Percentiles rank a stretch among this genome's conserved stretches.
phyloP scores from a whole-genome alignment of 2,329 filamentous ascomycete species.

The Aspergillus melleus region DNA sequence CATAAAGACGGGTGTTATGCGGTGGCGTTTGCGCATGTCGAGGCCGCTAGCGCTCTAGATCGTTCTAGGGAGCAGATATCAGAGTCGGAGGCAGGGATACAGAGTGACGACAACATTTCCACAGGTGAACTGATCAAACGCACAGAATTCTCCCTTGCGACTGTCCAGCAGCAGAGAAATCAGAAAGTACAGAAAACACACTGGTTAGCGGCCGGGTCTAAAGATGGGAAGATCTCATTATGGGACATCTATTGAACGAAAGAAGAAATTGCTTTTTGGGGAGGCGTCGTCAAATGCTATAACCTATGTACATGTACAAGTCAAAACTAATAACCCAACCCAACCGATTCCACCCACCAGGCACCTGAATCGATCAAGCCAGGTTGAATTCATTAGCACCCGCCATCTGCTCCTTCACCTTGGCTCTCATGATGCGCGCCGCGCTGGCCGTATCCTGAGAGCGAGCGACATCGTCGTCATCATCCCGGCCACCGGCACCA shows the following conservation, averaged over 20 bases:
- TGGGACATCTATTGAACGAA: conserved; percentile 81
- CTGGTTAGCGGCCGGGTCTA: conserved; percentile 87
- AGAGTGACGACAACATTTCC: no score
- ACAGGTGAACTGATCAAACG: no score
- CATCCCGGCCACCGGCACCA: conserved; percentile 19
- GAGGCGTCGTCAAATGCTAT: conserved; percentile 14
- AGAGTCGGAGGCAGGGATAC: not conserved
- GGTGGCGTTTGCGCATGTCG: conserved; percentile 64
- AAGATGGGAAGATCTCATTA: conserved; percentile 91
- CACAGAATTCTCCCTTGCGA: conserved; percentile 34
- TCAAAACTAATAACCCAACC: not conserved
- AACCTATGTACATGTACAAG: conserved; percentile 17
- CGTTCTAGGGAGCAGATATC: not conserved
- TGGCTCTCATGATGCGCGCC: conserved; percentile 54
- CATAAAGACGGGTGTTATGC: conserved; percentile 86
- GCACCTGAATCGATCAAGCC: conserved; percentile 39
- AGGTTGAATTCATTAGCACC: conserved; percentile 61
- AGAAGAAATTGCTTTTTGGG: conserved; percentile 1
- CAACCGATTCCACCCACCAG: conserved; percentile 4
- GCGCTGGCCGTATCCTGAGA: conserved; percentile 46
- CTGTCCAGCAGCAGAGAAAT: conserved; percentile 64
- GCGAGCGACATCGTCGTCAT: conserved; percentile 26
- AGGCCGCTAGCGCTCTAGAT: not conserved
- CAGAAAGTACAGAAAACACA: conserved; percentile 69
- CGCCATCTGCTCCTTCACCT: conserved; percentile 52